These are phyloP conservation scores for Boletellus sp. DNA, from an alignment of 768 basidiomycete genomes.

Conservation along the genomic window DNA sequence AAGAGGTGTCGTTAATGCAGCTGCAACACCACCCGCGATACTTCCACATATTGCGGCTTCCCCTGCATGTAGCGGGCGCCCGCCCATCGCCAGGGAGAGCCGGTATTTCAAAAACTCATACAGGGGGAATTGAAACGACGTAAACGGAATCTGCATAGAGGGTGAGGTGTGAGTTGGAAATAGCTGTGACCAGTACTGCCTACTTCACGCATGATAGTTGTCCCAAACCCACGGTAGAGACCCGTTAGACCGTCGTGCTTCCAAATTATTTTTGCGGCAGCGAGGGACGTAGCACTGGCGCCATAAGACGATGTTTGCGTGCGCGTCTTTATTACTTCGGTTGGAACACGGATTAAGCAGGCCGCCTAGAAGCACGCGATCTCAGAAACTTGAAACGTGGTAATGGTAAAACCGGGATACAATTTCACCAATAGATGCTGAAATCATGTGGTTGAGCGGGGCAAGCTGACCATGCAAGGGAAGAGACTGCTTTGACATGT, in stretches of 20 bases:
- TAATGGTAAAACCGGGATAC: slow-evolving; percentile 30
- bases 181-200: background rate
- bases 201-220: slow-evolving; percentile 71
- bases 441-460: slow-evolving; percentile 59
- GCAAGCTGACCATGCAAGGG: slow-evolving; percentile 59
- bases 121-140: slow-evolving; percentile 91
- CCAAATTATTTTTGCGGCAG: slow-evolving; percentile 54
- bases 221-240: slow-evolving; percentile 85
- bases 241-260: slow-evolving; percentile 65
- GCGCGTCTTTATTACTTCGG: slow-evolving; percentile 93
- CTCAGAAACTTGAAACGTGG: slow-evolving; percentile 10
- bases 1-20: slow-evolving; percentile 87
- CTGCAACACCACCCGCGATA: slow-evolving; percentile 86
- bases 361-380: slow-evolving; percentile 52
- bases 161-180: slow-evolving; percentile 2
- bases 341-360: slow-evolving; percentile 91
- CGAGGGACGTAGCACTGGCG: slow-evolving; percentile 53
- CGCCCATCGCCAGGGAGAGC: slow-evolving; percentile 50
- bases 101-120: slow-evolving; percentile 83
- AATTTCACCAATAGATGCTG: slow-evolving; percentile 61
- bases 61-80: slow-evolving; percentile 59
- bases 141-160: slow-evolving; percentile 81
- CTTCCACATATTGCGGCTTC: slow-evolving; percentile 89
- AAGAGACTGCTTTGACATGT: slow-evolving; percentile 74
- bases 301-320: slow-evolving; percentile 83